Evolutionary conservation across 2,329 filamentous ascomycete genomes (phyloP), one percentile per base, ranked within the genome.

Genomic region (Ophiocordyceps sinensis): DNA sequence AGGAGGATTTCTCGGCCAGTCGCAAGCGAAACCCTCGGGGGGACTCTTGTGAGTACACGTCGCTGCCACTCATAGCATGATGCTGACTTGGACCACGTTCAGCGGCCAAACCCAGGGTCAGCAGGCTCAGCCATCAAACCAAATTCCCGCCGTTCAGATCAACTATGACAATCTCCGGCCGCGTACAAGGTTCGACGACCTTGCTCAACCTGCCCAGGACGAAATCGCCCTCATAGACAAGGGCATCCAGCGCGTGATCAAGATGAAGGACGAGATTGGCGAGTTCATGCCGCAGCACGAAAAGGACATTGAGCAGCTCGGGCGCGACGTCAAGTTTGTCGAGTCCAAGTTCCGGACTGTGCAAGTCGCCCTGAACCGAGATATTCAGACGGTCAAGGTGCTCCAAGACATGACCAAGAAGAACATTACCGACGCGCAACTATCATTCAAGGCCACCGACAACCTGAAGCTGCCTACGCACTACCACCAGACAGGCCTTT

Each of bases 161-260:
- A 84, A 91, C 59, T 63, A 84, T 40, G 75, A 75, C 51, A 85
- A 84, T 55, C 68, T 96, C 45, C 78, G 86, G 40, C 82, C 83
- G 14, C 94, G 88, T 0, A 94, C 87, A 4, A 85, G 91, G 46
- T 95, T 91, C 66, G 85, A 87, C 56, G 89, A 94, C 59, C 79
- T 94, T 26, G 77, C 84, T 45, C 82, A 89, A 49, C 77, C 85
- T 28, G 68, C 94, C 14, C 86, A 94, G 55, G 75, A 78, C 46
- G 67, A 85, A 49, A 83, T 98, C 46, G 77, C 85, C 46, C 64
- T 70, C 10, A 77, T 94, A 47, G 89, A 98, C 60, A 74, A 75
- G 43, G 77, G 81, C 48, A 89, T 98, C 51, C 76, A 85, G 51
- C 71, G 73, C 41, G 86, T 91, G 56, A 87, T 94, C 53, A 71